Conservation (phyloP, 1,139 yeast species). For the Saccharomyces hybrid region DNA sequence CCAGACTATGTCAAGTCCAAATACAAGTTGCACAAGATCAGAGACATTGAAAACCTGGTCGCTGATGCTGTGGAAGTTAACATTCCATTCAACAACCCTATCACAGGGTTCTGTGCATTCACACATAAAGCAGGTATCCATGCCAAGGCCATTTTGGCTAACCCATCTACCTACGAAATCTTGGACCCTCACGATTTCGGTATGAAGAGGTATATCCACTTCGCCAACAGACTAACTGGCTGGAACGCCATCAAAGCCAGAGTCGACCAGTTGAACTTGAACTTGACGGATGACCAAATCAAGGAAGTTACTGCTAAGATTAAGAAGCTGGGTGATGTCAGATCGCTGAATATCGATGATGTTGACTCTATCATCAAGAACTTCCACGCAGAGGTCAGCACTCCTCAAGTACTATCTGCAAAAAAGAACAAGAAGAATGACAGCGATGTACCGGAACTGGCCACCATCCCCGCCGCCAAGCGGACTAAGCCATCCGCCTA, state of each 20-base stretch:
- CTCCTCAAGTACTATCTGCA: slow-evolving; percentile 29
- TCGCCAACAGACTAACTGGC: slow-evolving; percentile 95
- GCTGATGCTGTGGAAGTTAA: slow-evolving; percentile 97
- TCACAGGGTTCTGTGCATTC: slow-evolving; percentile 98
- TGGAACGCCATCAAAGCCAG: slow-evolving; percentile 98
- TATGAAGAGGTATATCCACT: slow-evolving; percentile 88
- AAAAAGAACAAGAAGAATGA: not conserved
- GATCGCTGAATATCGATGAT: slow-evolving; percentile 91
- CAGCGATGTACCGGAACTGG: not conserved
- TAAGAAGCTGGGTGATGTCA: slow-evolving; percentile 87
- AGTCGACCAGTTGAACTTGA: slow-evolving; percentile 91
- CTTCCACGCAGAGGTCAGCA: slow-evolving; percentile 62
- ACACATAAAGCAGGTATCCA: slow-evolving; percentile 99
- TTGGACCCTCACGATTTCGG: slow-evolving; percentile 93
- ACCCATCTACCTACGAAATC: slow-evolving; percentile 96
- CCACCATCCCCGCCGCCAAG: not conserved
- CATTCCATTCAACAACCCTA: slow-evolving; percentile 96
- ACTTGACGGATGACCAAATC: slow-evolving; percentile 84
- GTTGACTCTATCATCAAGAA: slow-evolving; percentile 95
- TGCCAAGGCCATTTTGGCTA: slow-evolving; percentile 96
- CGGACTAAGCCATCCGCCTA: not conserved
- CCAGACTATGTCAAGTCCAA: slow-evolving; percentile 92
- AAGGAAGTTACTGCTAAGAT: slow-evolving; percentile 92
- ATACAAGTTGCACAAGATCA: slow-evolving; percentile 89
- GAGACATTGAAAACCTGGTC: slow-evolving; percentile 91